Evolutionary conservation across 305 asterid genomes (phyloP), one percentile per base, ranked within the genome.

Genomic region (Striga hermonthica): DNA sequence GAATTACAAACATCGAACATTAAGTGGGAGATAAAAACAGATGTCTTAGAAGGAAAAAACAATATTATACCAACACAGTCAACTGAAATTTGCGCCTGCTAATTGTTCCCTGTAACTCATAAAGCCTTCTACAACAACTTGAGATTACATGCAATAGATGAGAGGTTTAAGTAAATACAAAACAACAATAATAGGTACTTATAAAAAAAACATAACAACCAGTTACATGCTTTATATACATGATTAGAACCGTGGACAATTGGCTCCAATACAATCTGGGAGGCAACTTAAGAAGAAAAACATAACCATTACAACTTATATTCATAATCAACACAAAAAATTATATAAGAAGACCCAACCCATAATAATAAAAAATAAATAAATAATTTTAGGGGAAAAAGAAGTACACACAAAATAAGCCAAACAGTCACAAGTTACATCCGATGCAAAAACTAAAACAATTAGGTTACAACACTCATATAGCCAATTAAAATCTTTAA

Each of bases 71-170:
- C 98, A 82, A 93, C 97, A 67, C 96, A 93, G 79, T 88, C 88
- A 75, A 90, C 95, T 93, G 77, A 93, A 93, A 22, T 80, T 79
- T 75, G 90, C 97, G 34, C 97, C 81, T n/a, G 92, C 88, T 73
- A 90, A 62, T 81, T 93, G 99, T 70, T 90, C 97, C 75, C 82
- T 76, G 80, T 93, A 90, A 76, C 98, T 93, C 95, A 88, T 93
- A 67, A 86, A 90, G 71, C 98, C 97, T 90, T 90, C 99, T 64
- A 93, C 88, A 12, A 93, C 82, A 66, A 93, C 83, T 96, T 93
- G 64, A 64, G 22, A 66, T 56, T 52, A 45, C 54, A 65, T 1
- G 41, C 67, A 70, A 38, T 16, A 38, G 72, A 47, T 31, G 39
- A 58, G 48, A 6, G 64, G 61, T 48, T 5, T 49, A 12, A 15